Conservation (phyloP, 345 rosid species). For the Camelina sativa region DNA sequence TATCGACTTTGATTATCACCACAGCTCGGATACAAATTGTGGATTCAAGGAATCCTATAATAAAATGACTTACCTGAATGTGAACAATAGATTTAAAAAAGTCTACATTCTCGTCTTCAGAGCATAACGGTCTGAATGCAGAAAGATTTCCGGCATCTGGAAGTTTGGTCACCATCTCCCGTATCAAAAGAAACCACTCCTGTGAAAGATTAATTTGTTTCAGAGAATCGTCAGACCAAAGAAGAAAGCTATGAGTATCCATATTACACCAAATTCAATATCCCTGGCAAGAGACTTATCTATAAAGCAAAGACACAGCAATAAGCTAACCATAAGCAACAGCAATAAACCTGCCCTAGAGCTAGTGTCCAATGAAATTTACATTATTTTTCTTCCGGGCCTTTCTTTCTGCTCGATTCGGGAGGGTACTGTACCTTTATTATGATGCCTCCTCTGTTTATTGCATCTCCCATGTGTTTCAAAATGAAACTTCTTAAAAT, state of each 20-base stretch:
- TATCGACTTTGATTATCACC: slow-evolving; percentile 2
- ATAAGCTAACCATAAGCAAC: slow-evolving; percentile 21
- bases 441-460: slow-evolving; percentile 58
- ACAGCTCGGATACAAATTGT: slow-evolving; percentile 4
- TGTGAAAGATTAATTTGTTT: slow-evolving; percentile 42
- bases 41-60: slow-evolving; percentile 8
- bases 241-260: background rate
- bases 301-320: slow-evolving; percentile 12
- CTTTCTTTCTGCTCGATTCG: background rate
- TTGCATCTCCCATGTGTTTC: slow-evolving; percentile 71
- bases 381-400: background rate
- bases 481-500: slow-evolving; percentile 65
- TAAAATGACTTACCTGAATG: slow-evolving; percentile 63
- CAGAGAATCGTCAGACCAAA: slow-evolving; percentile 14
- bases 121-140: slow-evolving; percentile 68
- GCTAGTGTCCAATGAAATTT: slow-evolving; percentile 2
- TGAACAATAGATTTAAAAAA: slow-evolving; percentile 78
- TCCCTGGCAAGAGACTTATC: slow-evolving; percentile 6
- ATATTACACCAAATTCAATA: slow-evolving; percentile 13
- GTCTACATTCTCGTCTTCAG: slow-evolving; percentile 84
- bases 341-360: slow-evolving; percentile 9
- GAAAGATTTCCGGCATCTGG: slow-evolving; percentile 64
- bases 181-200: slow-evolving; percentile 90
- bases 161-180: slow-evolving; percentile 78
- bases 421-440: slow-evolving; percentile 60